Conservation (phyloP, 768 basidiomycete genomes). For the Suillus subluteus region DNA sequence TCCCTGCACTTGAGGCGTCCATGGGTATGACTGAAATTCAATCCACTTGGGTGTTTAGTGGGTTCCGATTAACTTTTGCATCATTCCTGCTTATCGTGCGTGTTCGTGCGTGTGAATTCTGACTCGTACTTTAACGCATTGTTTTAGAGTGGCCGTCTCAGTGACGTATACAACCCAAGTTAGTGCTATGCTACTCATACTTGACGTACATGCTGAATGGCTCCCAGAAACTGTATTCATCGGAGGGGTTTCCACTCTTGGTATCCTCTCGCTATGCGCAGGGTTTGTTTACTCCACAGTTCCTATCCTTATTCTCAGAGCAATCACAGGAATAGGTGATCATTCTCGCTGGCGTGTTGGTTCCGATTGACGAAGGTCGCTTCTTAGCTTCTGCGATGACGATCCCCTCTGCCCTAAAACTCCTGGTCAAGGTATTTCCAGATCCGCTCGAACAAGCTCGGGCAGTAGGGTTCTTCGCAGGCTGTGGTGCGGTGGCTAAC, state of each 20-base stretch:
- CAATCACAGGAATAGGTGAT: conserved; percentile 50
- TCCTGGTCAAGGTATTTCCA: conserved; percentile 56
- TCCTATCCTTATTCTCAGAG: conserved; percentile 53
- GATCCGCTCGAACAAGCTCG: conserved; percentile 48
- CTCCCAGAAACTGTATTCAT: conserved; percentile 45
- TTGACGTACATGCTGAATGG: not conserved
- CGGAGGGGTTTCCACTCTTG: conserved; percentile 42
- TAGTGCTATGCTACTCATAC: conserved; percentile 10
- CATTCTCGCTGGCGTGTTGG: not conserved
- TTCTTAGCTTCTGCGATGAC: conserved; percentile 49
- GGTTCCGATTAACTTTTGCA: conserved; percentile 46
- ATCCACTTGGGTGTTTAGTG: conserved; percentile 45
- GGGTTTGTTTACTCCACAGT: conserved; percentile 54
- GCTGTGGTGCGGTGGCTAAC: conserved; percentile 50
- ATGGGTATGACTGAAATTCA: conserved; percentile 25
- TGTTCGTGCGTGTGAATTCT: not conserved
- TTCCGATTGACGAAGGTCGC: conserved; percentile 5
- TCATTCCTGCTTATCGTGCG: conserved; percentile 37
- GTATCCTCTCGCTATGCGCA: conserved; percentile 44
- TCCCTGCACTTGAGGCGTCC: conserved; percentile 36
- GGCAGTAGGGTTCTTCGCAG: conserved; percentile 52
- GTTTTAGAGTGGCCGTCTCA: conserved; percentile 41
- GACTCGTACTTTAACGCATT: not conserved
- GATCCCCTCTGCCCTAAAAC: conserved; percentile 51
- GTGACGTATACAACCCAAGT: conserved; percentile 47